A percentile compares a stretch with the other conserved stretches of the same genome.
Conservation (phyloP, 768 basidiomycete genomes). For the Lactifluus pinguis region DNA sequence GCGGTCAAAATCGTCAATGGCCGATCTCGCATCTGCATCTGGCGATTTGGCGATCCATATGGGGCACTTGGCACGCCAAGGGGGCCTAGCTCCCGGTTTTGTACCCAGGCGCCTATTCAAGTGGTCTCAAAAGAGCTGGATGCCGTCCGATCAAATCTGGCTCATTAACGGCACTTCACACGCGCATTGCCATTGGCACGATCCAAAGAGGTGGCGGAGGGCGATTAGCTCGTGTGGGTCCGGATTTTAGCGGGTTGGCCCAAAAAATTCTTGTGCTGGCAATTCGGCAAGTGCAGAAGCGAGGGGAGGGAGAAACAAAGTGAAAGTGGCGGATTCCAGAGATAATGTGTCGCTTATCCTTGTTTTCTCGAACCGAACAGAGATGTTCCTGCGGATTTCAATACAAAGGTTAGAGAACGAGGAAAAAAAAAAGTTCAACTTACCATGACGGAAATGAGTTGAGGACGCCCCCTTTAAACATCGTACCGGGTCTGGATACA, state of each 20-base stretch:
- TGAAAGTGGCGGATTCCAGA: neutral
- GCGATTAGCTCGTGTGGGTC: neutral
- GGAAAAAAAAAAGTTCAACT: neutral
- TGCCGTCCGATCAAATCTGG: too few species aligned
- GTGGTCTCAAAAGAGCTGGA: neutral
- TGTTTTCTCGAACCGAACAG: neutral
- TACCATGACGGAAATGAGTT: neutral
- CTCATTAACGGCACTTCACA: neutral
- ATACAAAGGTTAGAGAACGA: neutral
- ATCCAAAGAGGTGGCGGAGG: neutral
- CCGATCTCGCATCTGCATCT: neutral
- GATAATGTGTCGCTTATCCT: too few species aligned
- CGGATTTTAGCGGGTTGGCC: neutral
- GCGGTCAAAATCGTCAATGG: too few species aligned
- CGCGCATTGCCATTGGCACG: neutral
- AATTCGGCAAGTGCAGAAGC: neutral
- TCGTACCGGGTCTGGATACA: neutral
- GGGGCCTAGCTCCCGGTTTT: neutral
- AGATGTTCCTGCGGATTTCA: neutral
- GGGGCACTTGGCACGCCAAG: too few species aligned
- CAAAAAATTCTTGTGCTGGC: neutral
- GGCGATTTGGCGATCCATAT: neutral
- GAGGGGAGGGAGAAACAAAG: neutral
- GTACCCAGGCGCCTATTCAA: neutral
- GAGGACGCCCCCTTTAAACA: neutral